Percentiles rank a stretch among this genome's conserved stretches.
Evolutionary conservation across 257 asterid species (phyloP).

Genomic region (Fraxinus quadrangulata): DNA sequence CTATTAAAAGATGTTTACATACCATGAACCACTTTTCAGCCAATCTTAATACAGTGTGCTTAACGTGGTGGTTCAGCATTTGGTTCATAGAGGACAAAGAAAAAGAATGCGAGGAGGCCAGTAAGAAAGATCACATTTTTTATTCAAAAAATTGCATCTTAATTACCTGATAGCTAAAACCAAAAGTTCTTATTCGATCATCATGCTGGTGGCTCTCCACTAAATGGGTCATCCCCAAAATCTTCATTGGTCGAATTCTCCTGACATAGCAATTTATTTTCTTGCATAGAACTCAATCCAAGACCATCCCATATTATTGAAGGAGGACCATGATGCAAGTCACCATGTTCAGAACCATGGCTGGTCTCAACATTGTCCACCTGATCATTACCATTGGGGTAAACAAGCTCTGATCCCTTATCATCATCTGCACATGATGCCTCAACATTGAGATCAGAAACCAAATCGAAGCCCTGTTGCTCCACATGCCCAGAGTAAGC

Average conservation of each 20-base stretch:
- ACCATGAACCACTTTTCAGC: constrained; percentile 6
- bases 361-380: constrained; percentile 46
- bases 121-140: constrained; percentile 21
- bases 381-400: constrained; percentile 51
- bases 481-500: constrained; percentile 54
- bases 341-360: constrained; percentile 43
- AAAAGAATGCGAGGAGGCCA: constrained; percentile 14
- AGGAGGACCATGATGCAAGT: constrained; percentile 34
- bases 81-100: neutral
- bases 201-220: constrained; percentile 59
- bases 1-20: neutral
- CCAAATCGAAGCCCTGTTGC: constrained; percentile 58
- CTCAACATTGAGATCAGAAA: constrained; percentile 70
- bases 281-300: constrained; percentile 48
- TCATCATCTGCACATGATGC: constrained; percentile 58
- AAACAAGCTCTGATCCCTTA: constrained; percentile 53
- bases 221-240: constrained; percentile 66
- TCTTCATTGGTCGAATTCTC: constrained; percentile 76
- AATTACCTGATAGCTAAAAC: constrained; percentile 35
- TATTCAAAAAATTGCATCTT: constrained; percentile 17
- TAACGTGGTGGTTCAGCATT: constrained; percentile 7
- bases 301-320: constrained; percentile 48
- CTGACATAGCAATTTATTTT: constrained; percentile 67
- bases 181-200: constrained; percentile 12
- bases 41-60: constrained; percentile 15